These are phyloP conservation scores for Ophiostoma himal-ulmi DNA, from an alignment of 2,329 filamentous ascomycete genomes.

Conservation along the genomic window DNA sequence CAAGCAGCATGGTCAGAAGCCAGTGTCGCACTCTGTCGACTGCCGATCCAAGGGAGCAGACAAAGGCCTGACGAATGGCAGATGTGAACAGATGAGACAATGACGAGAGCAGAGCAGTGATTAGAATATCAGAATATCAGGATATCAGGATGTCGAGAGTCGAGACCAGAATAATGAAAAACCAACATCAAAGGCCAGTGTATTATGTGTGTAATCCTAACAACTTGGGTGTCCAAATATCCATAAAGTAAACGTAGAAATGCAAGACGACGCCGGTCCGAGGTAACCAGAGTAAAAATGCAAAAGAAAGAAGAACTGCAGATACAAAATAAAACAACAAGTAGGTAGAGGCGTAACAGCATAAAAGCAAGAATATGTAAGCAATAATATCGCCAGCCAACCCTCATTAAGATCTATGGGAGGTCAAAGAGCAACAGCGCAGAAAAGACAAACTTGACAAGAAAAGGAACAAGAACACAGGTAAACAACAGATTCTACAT, in stretches of 20 bases:
- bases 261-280: neutral
- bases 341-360: neutral
- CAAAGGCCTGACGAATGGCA: neutral
- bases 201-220: slow-evolving; percentile 6
- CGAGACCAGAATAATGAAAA: no score
- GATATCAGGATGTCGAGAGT: neutral
- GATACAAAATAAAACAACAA: slow-evolving; percentile 7
- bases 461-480: neutral
- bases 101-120: neutral
- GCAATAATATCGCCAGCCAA: neutral
- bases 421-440: neutral
- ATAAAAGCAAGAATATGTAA: neutral
- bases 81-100: neutral
- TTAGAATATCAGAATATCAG: neutral
- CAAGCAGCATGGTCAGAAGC: neutral
- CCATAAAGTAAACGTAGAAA: neutral
- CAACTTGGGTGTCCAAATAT: neutral
- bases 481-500: slow-evolving; percentile 55
- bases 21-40: neutral
- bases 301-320: neutral
- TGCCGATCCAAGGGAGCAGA: slow-evolving; percentile 7
- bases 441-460: neutral
- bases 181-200: neutral
- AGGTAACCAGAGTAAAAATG: neutral
- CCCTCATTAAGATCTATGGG: neutral